phyloP scores from a whole-genome alignment of 1,139 yeast species.

The Ashbya aceris region DNA sequence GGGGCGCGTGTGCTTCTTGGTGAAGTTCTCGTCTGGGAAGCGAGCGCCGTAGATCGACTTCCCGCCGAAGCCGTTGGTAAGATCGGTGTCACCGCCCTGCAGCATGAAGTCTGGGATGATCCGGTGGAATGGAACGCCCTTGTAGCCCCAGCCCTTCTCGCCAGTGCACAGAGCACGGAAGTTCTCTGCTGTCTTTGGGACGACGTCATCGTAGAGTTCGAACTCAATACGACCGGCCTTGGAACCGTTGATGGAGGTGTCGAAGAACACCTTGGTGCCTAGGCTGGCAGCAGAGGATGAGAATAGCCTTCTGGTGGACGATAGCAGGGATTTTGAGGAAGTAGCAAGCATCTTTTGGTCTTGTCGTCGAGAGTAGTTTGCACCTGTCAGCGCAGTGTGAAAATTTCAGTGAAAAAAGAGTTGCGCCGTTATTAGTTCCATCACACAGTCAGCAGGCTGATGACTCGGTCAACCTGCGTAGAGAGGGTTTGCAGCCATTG shows the following conservation, averaged over 20 bases:
- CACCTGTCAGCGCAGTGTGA: too few relatives aligned
- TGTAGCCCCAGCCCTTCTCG: conserved; percentile 95
- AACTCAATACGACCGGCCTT: conserved; percentile 65
- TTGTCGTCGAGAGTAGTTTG: too few relatives aligned
- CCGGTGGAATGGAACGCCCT: conserved; percentile 92
- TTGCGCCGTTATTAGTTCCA: not conserved
- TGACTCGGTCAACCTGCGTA: conserved; percentile 19
- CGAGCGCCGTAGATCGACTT: conserved; percentile 95
- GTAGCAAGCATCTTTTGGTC: too few relatives aligned
- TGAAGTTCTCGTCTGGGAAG: conserved; percentile 93
- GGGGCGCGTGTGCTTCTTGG: conserved; percentile 77
- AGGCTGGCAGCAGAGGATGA: conserved; percentile 22
- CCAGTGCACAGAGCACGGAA: conserved; percentile 96
- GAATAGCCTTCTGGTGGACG: conserved; percentile 12
- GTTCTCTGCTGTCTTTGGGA: conserved; percentile 97
- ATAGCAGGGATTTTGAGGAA: too few relatives aligned
- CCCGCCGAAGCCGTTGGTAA: conserved; percentile 96
- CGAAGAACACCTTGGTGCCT: conserved; percentile 33
- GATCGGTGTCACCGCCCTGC: conserved; percentile 98
- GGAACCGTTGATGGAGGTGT: conserved; percentile 31
- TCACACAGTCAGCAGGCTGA: conserved; percentile 5
- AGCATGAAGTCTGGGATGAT: conserved; percentile 97
- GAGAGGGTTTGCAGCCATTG: conserved; percentile 23
- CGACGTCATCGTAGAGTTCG: conserved; percentile 86
- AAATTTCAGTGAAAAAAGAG: too few relatives aligned